These are phyloP conservation scores for Angomonas desouzai DNA, from an alignment of 208 protist species.

Conservation along the genomic window DNA sequence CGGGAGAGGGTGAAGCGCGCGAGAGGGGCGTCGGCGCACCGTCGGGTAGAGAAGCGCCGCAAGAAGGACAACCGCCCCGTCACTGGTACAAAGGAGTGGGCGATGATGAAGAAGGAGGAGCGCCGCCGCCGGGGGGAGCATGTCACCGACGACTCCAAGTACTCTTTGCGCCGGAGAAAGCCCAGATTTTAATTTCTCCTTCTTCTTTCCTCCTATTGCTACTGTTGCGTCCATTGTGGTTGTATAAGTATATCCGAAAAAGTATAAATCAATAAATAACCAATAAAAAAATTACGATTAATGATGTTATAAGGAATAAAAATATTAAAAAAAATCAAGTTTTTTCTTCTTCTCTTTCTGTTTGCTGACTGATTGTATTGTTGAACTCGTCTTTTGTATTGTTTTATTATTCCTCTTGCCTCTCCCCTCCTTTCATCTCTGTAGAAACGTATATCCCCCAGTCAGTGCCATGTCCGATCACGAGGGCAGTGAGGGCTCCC, in stretches of 20 bases:
- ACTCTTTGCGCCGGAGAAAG: constrained; percentile 93
- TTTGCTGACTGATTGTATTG: not conserved
- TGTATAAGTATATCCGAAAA: not conserved
- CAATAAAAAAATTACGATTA: too few species aligned
- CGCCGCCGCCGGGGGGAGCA: constrained; percentile 89
- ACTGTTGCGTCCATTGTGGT: not conserved
- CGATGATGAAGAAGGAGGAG: constrained; percentile 95
- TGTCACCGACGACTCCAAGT: constrained; percentile 92
- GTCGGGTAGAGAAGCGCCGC: constrained; percentile 25
- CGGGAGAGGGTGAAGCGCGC: constrained; percentile 36
- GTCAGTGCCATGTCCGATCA: constrained; percentile 13
- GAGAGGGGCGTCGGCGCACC: constrained; percentile 20
- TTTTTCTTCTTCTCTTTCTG: not conserved
- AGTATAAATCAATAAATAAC: too few species aligned
- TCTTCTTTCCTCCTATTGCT: not conserved
- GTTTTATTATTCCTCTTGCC: constrained; percentile 8
- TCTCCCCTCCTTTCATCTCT: constrained; percentile 2
- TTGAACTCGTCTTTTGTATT: constrained; percentile 4
- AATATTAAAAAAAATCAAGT: not conserved
- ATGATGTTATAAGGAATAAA: too few species aligned
- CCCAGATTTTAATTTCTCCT: constrained; percentile 70
- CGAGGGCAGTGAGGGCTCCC: constrained; percentile 3
- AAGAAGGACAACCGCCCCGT: constrained; percentile 66
- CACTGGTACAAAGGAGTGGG: constrained; percentile 92
- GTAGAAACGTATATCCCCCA: not conserved